phyloP scores from a whole-genome alignment of 768 basidiomycete genomes.

The Hypholoma sublateritium region DNA sequence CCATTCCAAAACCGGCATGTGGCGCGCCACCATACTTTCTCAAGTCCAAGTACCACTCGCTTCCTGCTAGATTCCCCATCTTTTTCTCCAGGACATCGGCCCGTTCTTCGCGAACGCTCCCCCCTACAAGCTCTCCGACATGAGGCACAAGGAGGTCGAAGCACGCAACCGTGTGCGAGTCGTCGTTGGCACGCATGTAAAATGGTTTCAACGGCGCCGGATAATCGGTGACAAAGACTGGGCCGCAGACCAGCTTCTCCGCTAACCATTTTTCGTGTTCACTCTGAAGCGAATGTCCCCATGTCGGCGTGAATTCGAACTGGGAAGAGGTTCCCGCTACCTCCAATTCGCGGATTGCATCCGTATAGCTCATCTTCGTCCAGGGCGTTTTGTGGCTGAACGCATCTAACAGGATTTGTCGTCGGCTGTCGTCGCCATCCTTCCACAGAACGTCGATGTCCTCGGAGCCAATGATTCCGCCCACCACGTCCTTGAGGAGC shows the following conservation, averaged over 20 bases:
- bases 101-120: constrained; percentile 86
- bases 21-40: constrained; percentile 84
- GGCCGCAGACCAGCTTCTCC: constrained; percentile 61
- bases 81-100: constrained; percentile 45
- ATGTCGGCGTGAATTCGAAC: constrained; percentile 61
- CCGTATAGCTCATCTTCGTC: constrained; percentile 75
- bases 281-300: constrained; percentile 75
- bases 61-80: constrained; percentile 44
- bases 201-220: constrained; percentile 86
- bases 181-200: constrained; percentile 81
- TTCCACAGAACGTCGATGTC: constrained; percentile 41
- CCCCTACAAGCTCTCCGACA: constrained; percentile 89
- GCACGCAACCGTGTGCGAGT: constrained; percentile 65
- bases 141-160: constrained; percentile 91
- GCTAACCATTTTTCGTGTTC: constrained; percentile 95
- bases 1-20: constrained; percentile 95
- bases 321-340: constrained; percentile 17
- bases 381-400: constrained; percentile 45
- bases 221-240: constrained; percentile 92
- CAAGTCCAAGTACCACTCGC: constrained; percentile 80
- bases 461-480: constrained; percentile 16
- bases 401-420: constrained; percentile 34
- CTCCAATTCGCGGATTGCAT: constrained; percentile 64
- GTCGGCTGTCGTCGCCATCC: constrained; percentile 33
- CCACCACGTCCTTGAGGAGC: constrained; percentile 27